Evolutionary conservation across 2,329 filamentous ascomycete species (phyloP), one percentile per base, ranked within the genome.

Genomic region (Talaromyces sp.): DNA sequence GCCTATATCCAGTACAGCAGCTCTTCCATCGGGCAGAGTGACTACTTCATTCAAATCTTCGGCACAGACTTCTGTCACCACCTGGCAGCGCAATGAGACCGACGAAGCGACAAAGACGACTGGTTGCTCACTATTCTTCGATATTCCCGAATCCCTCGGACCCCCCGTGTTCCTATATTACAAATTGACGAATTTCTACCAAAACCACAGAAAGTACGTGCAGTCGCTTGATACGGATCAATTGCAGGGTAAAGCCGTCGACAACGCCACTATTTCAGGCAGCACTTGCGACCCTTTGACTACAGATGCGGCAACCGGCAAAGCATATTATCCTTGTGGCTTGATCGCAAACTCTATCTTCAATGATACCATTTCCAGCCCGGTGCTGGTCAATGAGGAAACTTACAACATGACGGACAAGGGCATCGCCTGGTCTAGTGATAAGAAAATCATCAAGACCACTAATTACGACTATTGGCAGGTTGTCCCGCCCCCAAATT

Each of bases 151-250:
- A 72, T 82, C 88, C 66, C 89, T 99, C 78, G 84, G 85, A 2
- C 87, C 93, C 1, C 93, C 94, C 0, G 91, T 99, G 11, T 86
- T 94, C 67, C 88, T 98, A 78, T 99, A 97, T 82, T 99, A 99
- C 79, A 90, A 91, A 71, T 88, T 99, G 68, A 94, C 92, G 65
- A 97, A 98, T 80, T 99, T 99, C 81, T 98, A 98, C 82, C 95
- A 99, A 79, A 99, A 99, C 76, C 95, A 99, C 76, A 90, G 95
- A 70, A 89, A 94, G 78, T 99, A 99, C 72, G 95, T 97, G 67
- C 91, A 92, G 75, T 96, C 92, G 1, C 90, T 96, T 73, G 90
- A 93, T 74, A 85, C 89, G 65, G 84, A 91, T 61, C 95, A 99
- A 78, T 83, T 99, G 62, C 91, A 89, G 70, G 95, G 93, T 54